phyloP scores from a whole-genome alignment of 805 yeast genomes.

The Zygosaccharomyces siamensis region DNA sequence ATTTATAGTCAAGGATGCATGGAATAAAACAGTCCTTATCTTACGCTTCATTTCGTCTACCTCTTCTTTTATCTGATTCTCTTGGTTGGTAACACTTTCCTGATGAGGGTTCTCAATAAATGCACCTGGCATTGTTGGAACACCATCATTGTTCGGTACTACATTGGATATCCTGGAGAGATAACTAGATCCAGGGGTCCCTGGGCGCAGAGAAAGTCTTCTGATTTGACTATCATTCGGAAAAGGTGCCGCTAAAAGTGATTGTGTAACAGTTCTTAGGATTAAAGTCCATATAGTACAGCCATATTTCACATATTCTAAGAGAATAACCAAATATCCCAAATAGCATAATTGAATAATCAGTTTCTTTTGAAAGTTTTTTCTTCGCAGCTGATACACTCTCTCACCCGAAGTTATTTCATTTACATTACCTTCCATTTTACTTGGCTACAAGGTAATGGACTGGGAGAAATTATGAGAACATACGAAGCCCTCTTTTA shows the following conservation, averaged over 20 bases:
- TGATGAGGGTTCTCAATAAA: conserved; percentile 8
- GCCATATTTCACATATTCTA: conserved; percentile 30
- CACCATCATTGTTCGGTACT: conserved; percentile 5
- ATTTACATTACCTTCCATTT: conserved; percentile 4
- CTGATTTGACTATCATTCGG: conserved; percentile 32
- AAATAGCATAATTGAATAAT: conserved; percentile 18
- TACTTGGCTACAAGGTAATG: background rate
- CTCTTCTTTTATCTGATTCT: conserved; percentile 8
- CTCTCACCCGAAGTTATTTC: conserved; percentile 8
- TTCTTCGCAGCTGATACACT: conserved; percentile 24
- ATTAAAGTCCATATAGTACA: conserved; percentile 25
- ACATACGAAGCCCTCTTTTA: background rate
- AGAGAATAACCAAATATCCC: conserved; percentile 24
- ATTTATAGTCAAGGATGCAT: conserved; percentile 26
- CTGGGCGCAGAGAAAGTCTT: conserved; percentile 18
- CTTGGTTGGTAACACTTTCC: background rate
- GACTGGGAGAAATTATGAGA: background rate
- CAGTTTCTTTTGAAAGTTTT: conserved; percentile 24
- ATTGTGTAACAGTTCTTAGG: conserved; percentile 37
- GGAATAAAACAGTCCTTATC: conserved; percentile 24
- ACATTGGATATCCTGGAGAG: conserved; percentile 9
- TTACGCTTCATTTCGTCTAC: conserved; percentile 16
- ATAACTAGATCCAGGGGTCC: conserved; percentile 8
- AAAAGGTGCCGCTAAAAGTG: conserved; percentile 40
- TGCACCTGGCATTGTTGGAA: conserved; percentile 23